phyloP scores from a whole-genome alignment of 495 filamentous ascomycete species.

The Penicillium arizonense region DNA sequence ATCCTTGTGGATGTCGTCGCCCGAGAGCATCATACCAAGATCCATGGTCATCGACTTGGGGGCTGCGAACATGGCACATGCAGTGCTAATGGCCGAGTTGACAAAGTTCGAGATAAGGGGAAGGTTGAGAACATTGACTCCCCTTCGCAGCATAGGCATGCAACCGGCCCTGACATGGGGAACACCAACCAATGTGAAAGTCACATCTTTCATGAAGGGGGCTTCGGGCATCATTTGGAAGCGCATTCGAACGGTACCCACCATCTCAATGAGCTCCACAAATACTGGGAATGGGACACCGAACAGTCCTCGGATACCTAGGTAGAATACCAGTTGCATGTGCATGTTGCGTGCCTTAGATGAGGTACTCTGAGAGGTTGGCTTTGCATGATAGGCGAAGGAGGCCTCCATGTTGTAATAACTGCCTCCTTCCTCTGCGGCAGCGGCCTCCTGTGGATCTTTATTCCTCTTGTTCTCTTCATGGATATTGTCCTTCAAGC shows the following conservation, averaged over 20 bases:
- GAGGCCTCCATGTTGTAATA: constrained; percentile 95
- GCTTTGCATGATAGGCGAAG: constrained; percentile 88
- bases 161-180: constrained; percentile 90
- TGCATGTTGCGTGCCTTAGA: constrained; percentile 92
- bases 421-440: constrained; percentile 86
- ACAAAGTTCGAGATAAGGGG: constrained; percentile 95
- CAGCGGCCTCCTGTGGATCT: constrained; percentile 83
- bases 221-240: constrained; percentile 84
- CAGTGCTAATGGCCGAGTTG: constrained; percentile 89
- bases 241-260: constrained; percentile 80
- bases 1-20: constrained; percentile 89
- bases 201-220: constrained; percentile 87
- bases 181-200: constrained; percentile 89
- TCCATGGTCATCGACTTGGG: constrained; percentile 96
- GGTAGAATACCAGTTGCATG: constrained; percentile 92
- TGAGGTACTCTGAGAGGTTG: constrained; percentile 63
- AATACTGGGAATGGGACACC: constrained; percentile 88
- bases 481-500: constrained; percentile 75
- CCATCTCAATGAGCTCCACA: constrained; percentile 80
- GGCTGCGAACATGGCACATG: constrained; percentile 86
- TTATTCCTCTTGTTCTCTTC: constrained; percentile 75
- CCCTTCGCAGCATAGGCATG: constrained; percentile 82
- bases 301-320: constrained; percentile 71
- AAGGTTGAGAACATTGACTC: constrained; percentile 88
- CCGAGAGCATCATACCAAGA: constrained; percentile 82